Conservation (phyloP, 2,329 filamentous ascomycete genomes). For the Kalmusia sp. region DNA sequence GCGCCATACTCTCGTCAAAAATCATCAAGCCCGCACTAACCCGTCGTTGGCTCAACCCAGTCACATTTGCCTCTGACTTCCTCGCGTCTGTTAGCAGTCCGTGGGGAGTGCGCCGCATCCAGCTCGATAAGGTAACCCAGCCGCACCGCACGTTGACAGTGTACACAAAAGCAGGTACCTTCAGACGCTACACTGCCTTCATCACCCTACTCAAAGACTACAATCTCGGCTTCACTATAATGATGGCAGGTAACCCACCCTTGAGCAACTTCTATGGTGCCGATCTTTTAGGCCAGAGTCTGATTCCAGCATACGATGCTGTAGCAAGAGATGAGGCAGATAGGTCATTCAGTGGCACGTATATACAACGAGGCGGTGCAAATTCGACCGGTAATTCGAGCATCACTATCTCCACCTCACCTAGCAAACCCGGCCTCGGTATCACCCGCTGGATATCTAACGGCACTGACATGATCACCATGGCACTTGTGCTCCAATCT, state of each 20-base stretch:
- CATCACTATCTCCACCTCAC: conserved; percentile 15
- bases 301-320: conserved; percentile 24
- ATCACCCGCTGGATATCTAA: conserved; percentile 22
- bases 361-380: background rate
- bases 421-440: conserved; percentile 20
- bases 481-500: conserved; percentile 19
- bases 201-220: conserved; percentile 20
- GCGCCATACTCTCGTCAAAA: conserved; percentile 27
- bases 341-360: conserved; percentile 18
- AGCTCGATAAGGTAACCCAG: conserved; percentile 16
- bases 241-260: conserved; percentile 18
- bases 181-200: conserved; percentile 19
- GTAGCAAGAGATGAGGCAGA: conserved; percentile 23
- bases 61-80: conserved; percentile 24
- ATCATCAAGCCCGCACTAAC: conserved; percentile 22
- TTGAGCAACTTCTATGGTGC: conserved; percentile 17
- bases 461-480: conserved; percentile 25
- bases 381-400: conserved; percentile 12
- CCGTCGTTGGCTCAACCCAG: conserved; percentile 31
- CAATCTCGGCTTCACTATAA: conserved; percentile 23
- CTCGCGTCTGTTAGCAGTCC: conserved; percentile 23
- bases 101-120: conserved; percentile 31
- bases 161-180: conserved; percentile 23
- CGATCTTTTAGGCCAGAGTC: conserved; percentile 17
- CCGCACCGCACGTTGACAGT: conserved; percentile 19